phyloP scores from a whole-genome alignment of 495 filamentous ascomycete species.

The Physcia stellaris region DNA sequence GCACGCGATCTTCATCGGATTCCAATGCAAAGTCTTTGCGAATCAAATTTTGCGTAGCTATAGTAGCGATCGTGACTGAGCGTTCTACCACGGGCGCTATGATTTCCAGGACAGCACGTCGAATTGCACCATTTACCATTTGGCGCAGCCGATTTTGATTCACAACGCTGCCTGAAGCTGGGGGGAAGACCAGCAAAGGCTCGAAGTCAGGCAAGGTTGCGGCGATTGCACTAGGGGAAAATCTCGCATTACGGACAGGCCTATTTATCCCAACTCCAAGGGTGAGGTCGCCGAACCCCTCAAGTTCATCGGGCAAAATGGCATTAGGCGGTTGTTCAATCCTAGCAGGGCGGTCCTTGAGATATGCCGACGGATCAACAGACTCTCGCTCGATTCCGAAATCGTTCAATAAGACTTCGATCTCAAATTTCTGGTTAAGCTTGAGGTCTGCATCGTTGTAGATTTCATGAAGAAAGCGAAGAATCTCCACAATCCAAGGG shows the following conservation, averaged over 20 bases:
- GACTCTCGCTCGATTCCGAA: slow-evolving; percentile 76
- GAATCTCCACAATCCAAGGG: slow-evolving; percentile 92
- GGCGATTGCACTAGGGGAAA: slow-evolving; percentile 59
- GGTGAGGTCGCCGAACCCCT: slow-evolving; percentile 65
- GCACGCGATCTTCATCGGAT: slow-evolving; percentile 71
- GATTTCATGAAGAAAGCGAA: slow-evolving; percentile 75
- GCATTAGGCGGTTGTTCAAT: slow-evolving; percentile 40
- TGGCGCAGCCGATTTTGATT: slow-evolving; percentile 57
- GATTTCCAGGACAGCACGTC: slow-evolving; percentile 81
- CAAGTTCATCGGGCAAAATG: slow-evolving; percentile 52
- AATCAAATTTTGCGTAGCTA: slow-evolving; percentile 85
- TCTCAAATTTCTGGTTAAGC: slow-evolving; percentile 92
- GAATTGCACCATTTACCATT: slow-evolving; percentile 71
- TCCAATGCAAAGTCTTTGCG: slow-evolving; percentile 94
- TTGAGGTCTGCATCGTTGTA: slow-evolving; percentile 89
- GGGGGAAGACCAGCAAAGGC: slow-evolving; percentile 57
- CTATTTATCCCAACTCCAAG: slow-evolving; percentile 58
- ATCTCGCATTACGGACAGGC: slow-evolving; percentile 50
- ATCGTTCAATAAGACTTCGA: slow-evolving; percentile 89
- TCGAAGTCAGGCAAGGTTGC: slow-evolving; percentile 69
- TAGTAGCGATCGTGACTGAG: slow-evolving; percentile 93
- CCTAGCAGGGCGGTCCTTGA: slow-evolving; percentile 51
- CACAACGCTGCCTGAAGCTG: slow-evolving; percentile 57
- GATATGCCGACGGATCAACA: slow-evolving; percentile 70
- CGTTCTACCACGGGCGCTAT: slow-evolving; percentile 93